Base-by-base conservation (phyloP, 768 basidiomycete genomes). In the Russula vinacea region DNA sequence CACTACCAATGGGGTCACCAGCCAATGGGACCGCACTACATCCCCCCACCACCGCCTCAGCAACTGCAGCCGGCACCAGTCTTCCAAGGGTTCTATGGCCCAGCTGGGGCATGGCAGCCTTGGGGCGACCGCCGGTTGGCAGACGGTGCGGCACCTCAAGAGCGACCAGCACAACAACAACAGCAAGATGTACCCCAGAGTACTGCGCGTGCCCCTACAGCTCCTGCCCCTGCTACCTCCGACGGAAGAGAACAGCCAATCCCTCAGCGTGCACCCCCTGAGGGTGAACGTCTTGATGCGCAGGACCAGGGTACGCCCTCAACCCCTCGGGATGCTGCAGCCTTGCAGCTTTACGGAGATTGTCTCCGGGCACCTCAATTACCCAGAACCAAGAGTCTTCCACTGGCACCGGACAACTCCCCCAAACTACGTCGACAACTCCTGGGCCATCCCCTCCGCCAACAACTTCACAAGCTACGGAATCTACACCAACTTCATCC, bases 271-370 rank as follows among this genome's bases (percentile, higher is more conserved):
- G 19, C 10, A 40, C 32, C 26, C 5, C n/a, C 56, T 26, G 56
- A 19, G 24, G 51, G 29, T 54, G 62, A 49, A 49, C 56, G 59
- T 22, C 37, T 51, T 24, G 53, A 14, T 42, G 51, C 56, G 19
- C 53, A 42, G 55, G 60, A 60, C 44, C 32, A 59, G 29, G 58
- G 53, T 66, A 70, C 68, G 39, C 64, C 70, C 11, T 65, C 71
- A 56, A 73, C 76, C 40, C 78, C 83, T 17, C 69, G 79, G 64
- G 79, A 80, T 49, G 87, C 86, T 1, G 89, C 90, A 24, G 86
- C 85, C 77, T 79, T 44, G 90, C 91, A 14, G 88, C 89, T 3
- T 67, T 89, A 64, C 81, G 82, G 64, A 80, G 89, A 62, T 72
- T 78, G 52, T 75, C 71, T 50, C 64, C 56, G 1, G 44, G 57